Percentiles rank a stretch among this genome's conserved stretches.
phyloP scores from a whole-genome alignment of 495 filamentous ascomycete genomes.

The Achaetomiella virescens region DNA sequence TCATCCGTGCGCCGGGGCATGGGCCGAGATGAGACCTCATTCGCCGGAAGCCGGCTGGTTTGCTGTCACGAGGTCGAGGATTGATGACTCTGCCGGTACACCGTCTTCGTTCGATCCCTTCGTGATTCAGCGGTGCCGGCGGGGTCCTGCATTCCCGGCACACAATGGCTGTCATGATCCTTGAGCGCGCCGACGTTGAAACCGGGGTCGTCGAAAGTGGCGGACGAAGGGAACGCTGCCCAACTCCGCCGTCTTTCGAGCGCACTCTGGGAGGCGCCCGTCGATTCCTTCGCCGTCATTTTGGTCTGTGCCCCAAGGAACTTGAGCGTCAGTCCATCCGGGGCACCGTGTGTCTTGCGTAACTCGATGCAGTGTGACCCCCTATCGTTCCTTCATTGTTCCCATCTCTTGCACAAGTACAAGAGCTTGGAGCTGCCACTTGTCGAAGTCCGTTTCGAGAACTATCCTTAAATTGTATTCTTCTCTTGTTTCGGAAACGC shows the following conservation, averaged over 20 bases:
- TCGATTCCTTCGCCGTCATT: neutral
- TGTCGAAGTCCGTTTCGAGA: neutral
- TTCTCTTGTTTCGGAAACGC: neutral
- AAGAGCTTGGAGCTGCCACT: constrained; percentile 2
- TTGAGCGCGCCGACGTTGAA: neutral
- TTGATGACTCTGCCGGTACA: neutral
- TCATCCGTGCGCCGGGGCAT: neutral
- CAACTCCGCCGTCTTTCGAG: neutral
- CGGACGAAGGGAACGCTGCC: neutral
- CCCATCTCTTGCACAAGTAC: neutral
- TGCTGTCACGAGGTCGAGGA: neutral
- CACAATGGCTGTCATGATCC: neutral
- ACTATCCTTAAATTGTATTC: neutral
- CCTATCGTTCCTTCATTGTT: neutral
- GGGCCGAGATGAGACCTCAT: neutral
- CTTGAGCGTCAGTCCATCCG: neutral
- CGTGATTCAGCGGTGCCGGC: neutral
- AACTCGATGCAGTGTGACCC: constrained; percentile 5
- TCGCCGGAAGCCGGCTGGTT: neutral
- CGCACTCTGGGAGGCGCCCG: neutral
- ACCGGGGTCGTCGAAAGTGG: no score
- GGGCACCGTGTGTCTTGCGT: neutral
- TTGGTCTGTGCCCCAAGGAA: neutral
- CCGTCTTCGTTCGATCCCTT: neutral
- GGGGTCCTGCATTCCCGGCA: neutral